These are phyloP conservation scores for Hanseniaspora lachancei DNA, from an alignment of 805 yeast species.

Conservation along the genomic window DNA sequence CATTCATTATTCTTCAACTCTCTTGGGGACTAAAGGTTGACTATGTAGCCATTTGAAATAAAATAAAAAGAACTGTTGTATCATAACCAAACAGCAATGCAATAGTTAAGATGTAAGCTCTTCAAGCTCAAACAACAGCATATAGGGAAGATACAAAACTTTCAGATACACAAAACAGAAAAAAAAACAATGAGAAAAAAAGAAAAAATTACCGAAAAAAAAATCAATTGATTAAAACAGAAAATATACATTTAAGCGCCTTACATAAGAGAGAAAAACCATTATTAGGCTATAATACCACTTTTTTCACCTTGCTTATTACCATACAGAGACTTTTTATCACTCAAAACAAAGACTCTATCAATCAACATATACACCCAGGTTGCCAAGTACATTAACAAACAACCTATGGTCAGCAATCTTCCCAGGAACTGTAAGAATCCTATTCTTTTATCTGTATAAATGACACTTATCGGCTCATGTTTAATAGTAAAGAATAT, in stretches of 20 bases:
- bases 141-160: not conserved
- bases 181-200: not conserved
- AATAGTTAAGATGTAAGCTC: too few species aligned
- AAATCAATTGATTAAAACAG: not conserved
- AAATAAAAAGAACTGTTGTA: too few species aligned
- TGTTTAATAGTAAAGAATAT: conserved; percentile 74
- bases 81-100: too few species aligned
- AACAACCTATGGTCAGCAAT: conserved; percentile 71
- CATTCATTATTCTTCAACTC: not conserved
- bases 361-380: conserved; percentile 53
- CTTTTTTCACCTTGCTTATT: conserved; percentile 31
- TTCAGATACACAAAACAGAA: not conserved
- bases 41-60: too few species aligned
- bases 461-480: conserved; percentile 65
- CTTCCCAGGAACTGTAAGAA: conserved; percentile 68
- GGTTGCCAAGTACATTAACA: conserved; percentile 55
- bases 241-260: not conserved
- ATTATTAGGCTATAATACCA: conserved; percentile 7
- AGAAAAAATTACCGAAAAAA: not conserved
- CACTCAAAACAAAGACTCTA: conserved; percentile 32
- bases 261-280: not conserved
- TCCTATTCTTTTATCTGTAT: conserved; percentile 60
- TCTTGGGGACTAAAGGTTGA: not conserved
- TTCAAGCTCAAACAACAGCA: not conserved
- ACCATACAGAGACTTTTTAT: conserved; percentile 33